phyloP scores from a whole-genome alignment of 2,329 filamentous ascomycete species.

The Cytospora paraplurivora region DNA sequence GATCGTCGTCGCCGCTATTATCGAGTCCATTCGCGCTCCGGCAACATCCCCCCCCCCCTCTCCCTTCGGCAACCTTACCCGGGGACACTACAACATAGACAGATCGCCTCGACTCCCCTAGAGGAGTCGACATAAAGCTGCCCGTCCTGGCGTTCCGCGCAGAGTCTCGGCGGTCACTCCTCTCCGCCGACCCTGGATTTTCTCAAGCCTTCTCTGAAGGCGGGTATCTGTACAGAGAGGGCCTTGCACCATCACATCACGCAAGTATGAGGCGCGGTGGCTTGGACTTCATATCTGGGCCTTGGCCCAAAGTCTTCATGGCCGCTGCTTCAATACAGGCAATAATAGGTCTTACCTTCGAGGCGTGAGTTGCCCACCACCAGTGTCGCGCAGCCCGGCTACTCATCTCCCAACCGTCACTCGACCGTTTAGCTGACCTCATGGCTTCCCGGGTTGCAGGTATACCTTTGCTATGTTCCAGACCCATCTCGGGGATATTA shows the following conservation, averaged over 20 bases:
- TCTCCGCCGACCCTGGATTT: slow-evolving; percentile 42
- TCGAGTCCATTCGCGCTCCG: slow-evolving; percentile 4
- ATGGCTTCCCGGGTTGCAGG: slow-evolving; percentile 47
- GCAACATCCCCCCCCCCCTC: background rate
- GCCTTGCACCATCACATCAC: slow-evolving; percentile 38
- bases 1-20: slow-evolving; percentile 14
- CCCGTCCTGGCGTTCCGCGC: slow-evolving; percentile 50
- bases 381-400: background rate
- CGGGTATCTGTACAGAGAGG: slow-evolving; percentile 40
- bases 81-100: slow-evolving; percentile 3
- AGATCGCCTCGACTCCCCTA: slow-evolving; percentile 29
- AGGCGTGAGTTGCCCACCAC: slow-evolving; percentile 66
- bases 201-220: slow-evolving; percentile 33
- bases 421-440: slow-evolving; percentile 16
- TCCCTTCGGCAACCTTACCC: slow-evolving; percentile 13
- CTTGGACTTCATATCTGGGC: slow-evolving; percentile 78
- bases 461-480: slow-evolving; percentile 93
- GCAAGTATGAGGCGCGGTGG: slow-evolving; percentile 43
- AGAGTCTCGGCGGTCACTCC: slow-evolving; percentile 49
- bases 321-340: slow-evolving; percentile 74
- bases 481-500: slow-evolving; percentile 50
- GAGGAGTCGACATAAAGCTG: slow-evolving; percentile 37
- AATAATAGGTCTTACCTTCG: slow-evolving; percentile 76
- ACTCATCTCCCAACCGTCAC: background rate
- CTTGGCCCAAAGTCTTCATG: slow-evolving; percentile 89